Evolutionary conservation across 2,329 filamentous ascomycete species (phyloP).

Genomic region (Hortaea sp.): DNA sequence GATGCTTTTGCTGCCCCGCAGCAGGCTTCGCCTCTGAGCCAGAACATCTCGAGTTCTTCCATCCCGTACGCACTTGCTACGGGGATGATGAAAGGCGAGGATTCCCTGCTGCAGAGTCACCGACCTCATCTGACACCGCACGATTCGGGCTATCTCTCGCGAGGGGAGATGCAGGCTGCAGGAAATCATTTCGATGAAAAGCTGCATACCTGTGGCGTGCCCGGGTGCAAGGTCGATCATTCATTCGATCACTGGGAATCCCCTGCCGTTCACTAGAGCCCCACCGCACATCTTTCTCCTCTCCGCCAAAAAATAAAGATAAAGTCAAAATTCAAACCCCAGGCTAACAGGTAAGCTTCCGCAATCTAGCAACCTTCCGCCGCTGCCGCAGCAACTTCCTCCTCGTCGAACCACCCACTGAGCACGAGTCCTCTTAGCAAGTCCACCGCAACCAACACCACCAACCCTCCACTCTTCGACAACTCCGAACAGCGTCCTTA

Average conservation of each 20-base stretch:
- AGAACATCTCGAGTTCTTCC: too few species aligned
- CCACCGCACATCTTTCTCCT: neutral
- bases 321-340: too few species aligned
- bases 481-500: conserved; percentile 15
- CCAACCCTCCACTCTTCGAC: conserved; percentile 9
- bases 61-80: too few species aligned
- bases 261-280: conserved; percentile 3
- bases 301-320: too few species aligned
- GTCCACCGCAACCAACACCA: neutral
- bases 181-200: conserved; percentile 7
- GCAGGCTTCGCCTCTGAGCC: too few species aligned
- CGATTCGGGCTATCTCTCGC: conserved; percentile 12
- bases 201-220: conserved; percentile 5
- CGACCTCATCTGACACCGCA: conserved; percentile 2
- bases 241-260: conserved; percentile 26
- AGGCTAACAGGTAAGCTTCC: too few species aligned
- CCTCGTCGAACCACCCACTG: conserved; percentile 7
- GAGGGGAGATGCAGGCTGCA: conserved; percentile 1
- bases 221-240: conserved; percentile 14
- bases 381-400: neutral
- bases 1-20: too few species aligned
- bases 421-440: conserved; percentile 5
- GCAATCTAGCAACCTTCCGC: too few species aligned
- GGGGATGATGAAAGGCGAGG: too few species aligned
- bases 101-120: neutral